These are phyloP conservation scores for Trichoderma sp. DNA, from an alignment of 2,329 filamentous ascomycete species.

Conservation along the genomic window DNA sequence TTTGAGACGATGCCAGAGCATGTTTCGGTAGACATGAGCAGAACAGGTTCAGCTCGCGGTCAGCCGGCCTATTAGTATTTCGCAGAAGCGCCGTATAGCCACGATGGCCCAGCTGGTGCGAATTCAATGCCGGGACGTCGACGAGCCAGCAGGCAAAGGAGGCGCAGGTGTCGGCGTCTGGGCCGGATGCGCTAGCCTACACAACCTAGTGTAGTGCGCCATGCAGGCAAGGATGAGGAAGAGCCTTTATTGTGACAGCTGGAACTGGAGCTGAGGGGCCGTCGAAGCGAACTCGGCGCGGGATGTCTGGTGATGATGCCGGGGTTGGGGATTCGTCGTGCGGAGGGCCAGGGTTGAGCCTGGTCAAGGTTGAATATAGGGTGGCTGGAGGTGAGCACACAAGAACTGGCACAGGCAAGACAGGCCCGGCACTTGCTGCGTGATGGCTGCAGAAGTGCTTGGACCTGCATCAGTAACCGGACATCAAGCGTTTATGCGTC, in stretches of 20 bases:
- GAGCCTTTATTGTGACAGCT: not conserved
- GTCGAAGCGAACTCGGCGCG: not conserved
- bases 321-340: too few relatives aligned
- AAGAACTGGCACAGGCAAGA: too few relatives aligned
- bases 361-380: too few relatives aligned
- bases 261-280: not conserved
- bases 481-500: too few relatives aligned
- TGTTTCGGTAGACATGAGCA: not conserved
- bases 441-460: too few relatives aligned
- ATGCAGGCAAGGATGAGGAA: conserved; percentile 2
- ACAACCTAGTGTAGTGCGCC: conserved; percentile 24
- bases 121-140: not conserved
- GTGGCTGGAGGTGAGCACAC: too few relatives aligned
- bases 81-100: not conserved
- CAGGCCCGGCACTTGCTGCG: too few relatives aligned
- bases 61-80: not conserved
- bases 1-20: not conserved
- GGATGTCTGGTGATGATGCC: too few relatives aligned
- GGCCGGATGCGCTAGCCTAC: conserved; percentile 14
- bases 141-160: conserved; percentile 6
- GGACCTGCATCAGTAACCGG: too few relatives aligned
- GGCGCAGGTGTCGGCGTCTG: conserved; percentile 12
- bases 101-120: not conserved
- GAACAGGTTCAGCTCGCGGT: not conserved
- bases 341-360: too few relatives aligned